These are phyloP conservation scores for Neobulgaria alba DNA, from an alignment of 2,329 filamentous ascomycete genomes.

Conservation along the genomic window DNA sequence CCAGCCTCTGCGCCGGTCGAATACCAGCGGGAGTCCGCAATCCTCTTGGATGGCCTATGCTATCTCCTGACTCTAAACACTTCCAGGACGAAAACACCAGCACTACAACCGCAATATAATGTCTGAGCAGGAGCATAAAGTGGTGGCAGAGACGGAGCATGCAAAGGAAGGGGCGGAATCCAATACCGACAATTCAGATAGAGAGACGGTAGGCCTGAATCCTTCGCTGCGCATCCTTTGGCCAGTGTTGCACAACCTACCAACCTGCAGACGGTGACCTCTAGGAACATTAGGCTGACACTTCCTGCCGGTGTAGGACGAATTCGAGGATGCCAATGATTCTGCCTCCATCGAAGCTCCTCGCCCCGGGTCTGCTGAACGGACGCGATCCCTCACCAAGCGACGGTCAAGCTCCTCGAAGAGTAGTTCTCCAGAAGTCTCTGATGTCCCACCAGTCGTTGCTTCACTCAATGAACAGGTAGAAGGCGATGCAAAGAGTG, in stretches of 20 bases:
- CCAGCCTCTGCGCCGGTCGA: too few species aligned
- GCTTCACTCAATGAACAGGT: conserved; percentile 17
- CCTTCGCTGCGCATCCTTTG: background rate
- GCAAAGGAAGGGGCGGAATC: conserved; percentile 9
- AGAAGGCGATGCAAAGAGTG: conserved; percentile 24
- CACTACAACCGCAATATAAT: conserved; percentile 4
- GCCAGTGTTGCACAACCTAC: background rate
- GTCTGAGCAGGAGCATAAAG: conserved; percentile 7
- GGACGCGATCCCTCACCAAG: conserved; percentile 32
- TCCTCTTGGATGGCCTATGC: conserved; percentile 13
- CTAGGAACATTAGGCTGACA: background rate
- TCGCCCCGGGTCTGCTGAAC: conserved; percentile 15
- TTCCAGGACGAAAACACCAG: background rate
- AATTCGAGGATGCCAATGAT: conserved; percentile 77
- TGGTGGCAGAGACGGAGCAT: background rate
- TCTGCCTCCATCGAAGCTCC: conserved; percentile 25
- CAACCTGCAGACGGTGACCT: background rate
- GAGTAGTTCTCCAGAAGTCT: conserved; percentile 20
- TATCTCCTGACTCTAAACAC: conserved; percentile 6
- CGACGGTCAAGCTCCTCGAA: conserved; percentile 30
- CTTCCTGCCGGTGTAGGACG: conserved; percentile 43
- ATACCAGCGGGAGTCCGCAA: conserved; percentile 3
- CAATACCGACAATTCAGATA: conserved; percentile 21
- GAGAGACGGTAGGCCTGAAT: conserved; percentile 13
- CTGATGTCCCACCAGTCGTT: conserved; percentile 22